A percentile compares a stretch with the other conserved stretches of the same genome.
Evolutionary conservation across 2,329 filamentous ascomycete species (phyloP).

Genomic region (Exutisphaerella laricina): DNA sequence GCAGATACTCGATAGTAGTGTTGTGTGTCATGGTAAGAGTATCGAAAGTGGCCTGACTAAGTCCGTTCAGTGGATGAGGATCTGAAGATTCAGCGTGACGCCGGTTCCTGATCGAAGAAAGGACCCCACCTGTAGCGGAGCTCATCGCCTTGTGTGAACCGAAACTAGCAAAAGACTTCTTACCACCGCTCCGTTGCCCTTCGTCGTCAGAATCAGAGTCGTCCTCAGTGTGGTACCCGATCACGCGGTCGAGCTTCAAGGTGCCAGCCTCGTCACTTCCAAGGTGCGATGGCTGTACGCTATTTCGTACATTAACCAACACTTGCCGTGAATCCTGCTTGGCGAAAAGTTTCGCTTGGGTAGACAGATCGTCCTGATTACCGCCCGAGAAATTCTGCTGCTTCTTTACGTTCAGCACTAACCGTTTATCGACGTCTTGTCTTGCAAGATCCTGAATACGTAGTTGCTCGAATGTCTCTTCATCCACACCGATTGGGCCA

Average conservation of each 20-base stretch:
- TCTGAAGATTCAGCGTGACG: conserved; percentile 22
- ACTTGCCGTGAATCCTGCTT: conserved; percentile 66
- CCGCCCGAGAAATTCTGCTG: conserved; percentile 74
- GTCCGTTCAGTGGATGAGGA: conserved; percentile 28
- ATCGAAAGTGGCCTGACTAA: conserved; percentile 50
- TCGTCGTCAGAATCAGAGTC: conserved; percentile 54
- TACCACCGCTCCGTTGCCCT: conserved; percentile 24
- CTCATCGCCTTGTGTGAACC: conserved; percentile 64
- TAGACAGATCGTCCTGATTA: conserved; percentile 40
- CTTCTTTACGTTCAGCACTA: conserved; percentile 82
- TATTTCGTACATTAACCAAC: conserved; percentile 57
- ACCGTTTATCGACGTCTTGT: conserved; percentile 66
- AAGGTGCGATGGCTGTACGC: conserved; percentile 49
- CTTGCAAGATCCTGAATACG: conserved; percentile 74
- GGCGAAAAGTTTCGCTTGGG: conserved; percentile 54
- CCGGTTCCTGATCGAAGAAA: conserved; percentile 57
- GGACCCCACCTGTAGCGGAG: conserved; percentile 60
- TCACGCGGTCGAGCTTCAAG: conserved; percentile 52
- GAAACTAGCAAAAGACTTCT: conserved; percentile 50
- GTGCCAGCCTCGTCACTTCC: conserved; percentile 28
- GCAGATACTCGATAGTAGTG: conserved; percentile 91
- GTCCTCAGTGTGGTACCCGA: conserved; percentile 65
- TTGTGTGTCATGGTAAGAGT: conserved; percentile 73
- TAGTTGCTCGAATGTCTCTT: conserved; percentile 68
- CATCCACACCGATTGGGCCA: conserved; percentile 61